phyloP scores from a whole-genome alignment of 225 moss, liverwort and hornwort genomes.

The Climacium dendroides region DNA sequence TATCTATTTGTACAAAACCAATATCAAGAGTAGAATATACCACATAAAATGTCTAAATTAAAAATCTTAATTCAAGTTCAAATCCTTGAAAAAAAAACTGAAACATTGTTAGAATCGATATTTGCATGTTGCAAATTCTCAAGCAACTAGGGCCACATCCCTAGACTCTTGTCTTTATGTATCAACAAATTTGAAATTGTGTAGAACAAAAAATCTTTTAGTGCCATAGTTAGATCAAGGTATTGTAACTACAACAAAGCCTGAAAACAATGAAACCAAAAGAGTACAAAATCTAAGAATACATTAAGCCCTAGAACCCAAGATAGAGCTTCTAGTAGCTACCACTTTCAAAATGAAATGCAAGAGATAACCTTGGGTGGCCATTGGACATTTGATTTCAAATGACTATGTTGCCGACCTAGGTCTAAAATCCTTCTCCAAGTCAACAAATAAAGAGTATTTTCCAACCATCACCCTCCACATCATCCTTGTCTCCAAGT shows the following conservation, averaged over 20 bases:
- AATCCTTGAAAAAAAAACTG: background rate
- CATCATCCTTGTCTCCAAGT: background rate
- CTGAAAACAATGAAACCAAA: background rate
- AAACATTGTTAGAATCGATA: background rate
- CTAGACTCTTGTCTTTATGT: background rate
- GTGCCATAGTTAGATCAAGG: background rate
- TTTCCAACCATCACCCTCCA: background rate
- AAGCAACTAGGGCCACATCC: background rate
- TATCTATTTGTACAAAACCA: background rate
- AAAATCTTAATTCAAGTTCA: background rate
- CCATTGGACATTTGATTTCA: conserved; percentile 7
- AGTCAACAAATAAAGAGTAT: background rate
- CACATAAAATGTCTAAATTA: no score
- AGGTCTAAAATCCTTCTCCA: background rate
- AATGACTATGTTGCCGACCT: background rate
- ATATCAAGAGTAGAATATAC: background rate
- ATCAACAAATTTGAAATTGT: background rate
- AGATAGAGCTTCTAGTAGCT: background rate
- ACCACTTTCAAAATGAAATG: background rate
- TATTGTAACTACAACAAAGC: background rate
- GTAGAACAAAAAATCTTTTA: background rate
- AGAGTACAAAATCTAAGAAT: background rate
- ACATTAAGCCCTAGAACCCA: background rate
- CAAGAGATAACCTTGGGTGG: background rate
- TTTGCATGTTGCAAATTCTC: background rate